Base-by-base conservation (phyloP, 768 basidiomycete genomes). In the Paxillus rubicundulus region DNA sequence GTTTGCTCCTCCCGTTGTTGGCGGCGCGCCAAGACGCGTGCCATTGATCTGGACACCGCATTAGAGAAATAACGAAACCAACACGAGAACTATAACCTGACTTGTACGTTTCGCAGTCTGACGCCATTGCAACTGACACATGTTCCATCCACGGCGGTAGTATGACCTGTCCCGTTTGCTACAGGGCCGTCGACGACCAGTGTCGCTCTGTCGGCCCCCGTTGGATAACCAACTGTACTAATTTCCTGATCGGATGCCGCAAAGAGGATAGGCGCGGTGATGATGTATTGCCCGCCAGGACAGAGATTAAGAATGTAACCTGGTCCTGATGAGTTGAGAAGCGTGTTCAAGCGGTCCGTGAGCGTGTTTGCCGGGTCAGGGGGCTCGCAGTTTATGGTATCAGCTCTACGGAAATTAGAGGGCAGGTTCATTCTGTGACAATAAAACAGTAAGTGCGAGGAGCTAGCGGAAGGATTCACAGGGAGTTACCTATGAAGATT, bases 141-240 rank as follows among this genome's bases (percentile, higher is more conserved):
- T 17, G 78, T 79, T 9, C 86, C 87, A 61, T 84, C 79, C 4
- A 92, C 76, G 3, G 88, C 92, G 0, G 82, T 86, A 0, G 87
- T 84, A 56, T 91, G 87, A 3, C 86, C 85, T 30, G 74, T 68
- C 9, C 83, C 84, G 60, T 86, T 79, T 13, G 65, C 57, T 0
- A 84, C 78, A 10, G 85, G 76, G 2, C 91, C 92, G 56, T 70
- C 70, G 9, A 93, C 86, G 33, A 85, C 74, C 14, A 94, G 76
- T 3, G 77, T 81, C 5, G 92, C 92, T 53, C 92, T 77, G 9
- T 76, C 73, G 48, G 78, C 72, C 18, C 77, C 88, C 0, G 77
- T 81, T 0, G 92, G 92, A 55, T 91, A 87, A 14, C 88, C 89
- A 6, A 75, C 60, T 0, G 92, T 94, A 58, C 82, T 88, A 43